These are phyloP conservation scores for Cryptococcus amylolentus DNA, from an alignment of 1,284 basidiomycete genomes.

Conservation along the genomic window DNA sequence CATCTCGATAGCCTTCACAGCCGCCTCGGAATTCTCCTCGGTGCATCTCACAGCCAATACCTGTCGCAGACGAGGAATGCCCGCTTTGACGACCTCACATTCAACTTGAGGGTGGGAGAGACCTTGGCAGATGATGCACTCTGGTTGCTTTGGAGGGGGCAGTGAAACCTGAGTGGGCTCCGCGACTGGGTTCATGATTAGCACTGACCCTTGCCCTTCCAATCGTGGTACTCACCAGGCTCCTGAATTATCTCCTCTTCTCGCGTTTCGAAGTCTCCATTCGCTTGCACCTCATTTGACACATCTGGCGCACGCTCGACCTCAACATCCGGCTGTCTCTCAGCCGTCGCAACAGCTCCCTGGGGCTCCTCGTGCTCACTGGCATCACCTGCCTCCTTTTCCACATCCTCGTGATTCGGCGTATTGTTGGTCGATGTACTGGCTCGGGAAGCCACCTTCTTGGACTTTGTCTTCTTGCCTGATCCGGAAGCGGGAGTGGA, in stretches of 20 bases:
- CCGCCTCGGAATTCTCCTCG: constrained; percentile 7
- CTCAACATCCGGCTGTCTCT: not conserved
- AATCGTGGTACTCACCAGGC: not conserved
- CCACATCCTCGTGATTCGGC: not conserved
- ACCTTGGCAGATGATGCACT: constrained; percentile 23
- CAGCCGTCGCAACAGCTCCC: not conserved
- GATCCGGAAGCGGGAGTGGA: not conserved
- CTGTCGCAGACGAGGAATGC: constrained; percentile 16
- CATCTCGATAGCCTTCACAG: constrained; percentile 22
- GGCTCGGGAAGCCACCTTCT: not conserved
- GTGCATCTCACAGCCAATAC: constrained; percentile 16
- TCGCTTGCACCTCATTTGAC: not conserved
- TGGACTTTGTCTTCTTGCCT: not conserved
- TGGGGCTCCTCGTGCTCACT: not conserved
- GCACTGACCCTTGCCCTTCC: too few species aligned
- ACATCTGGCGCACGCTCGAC: not conserved
- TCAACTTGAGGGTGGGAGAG: constrained; percentile 28
- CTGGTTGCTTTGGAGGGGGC: not conserved
- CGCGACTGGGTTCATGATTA: too few species aligned
- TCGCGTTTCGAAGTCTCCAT: not conserved
- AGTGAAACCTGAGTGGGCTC: too few species aligned
- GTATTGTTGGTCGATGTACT: too few species aligned
- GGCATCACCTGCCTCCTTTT: not conserved
- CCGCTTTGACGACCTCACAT: constrained; percentile 29
- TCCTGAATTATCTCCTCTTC: not conserved